A percentile compares a stretch with the other conserved stretches of the same genome.
Conservation (phyloP, 2,329 filamentous ascomycete species). For the Sporothrix euskadiensis region DNA sequence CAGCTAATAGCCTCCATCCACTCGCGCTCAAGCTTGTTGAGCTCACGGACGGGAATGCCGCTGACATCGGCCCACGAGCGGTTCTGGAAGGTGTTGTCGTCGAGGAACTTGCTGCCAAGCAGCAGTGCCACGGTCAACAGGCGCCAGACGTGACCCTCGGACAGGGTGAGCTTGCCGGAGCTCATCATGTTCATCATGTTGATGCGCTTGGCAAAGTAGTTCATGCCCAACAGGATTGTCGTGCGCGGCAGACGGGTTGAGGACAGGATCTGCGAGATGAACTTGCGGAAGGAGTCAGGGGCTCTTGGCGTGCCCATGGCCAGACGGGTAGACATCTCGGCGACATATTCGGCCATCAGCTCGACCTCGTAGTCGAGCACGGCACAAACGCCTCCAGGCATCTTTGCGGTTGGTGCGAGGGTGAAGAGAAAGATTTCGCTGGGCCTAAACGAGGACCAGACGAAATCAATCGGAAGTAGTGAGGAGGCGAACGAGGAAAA, state of each 20-base stretch:
- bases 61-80: slow-evolving; percentile 95
- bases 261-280: slow-evolving; percentile 85
- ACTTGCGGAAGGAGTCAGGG: slow-evolving; percentile 75
- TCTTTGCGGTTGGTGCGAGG: slow-evolving; percentile 45
- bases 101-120: slow-evolving; percentile 90
- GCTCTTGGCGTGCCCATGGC: slow-evolving; percentile 57
- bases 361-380: slow-evolving; percentile 97
- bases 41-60: slow-evolving; percentile 77
- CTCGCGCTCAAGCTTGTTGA: slow-evolving; percentile 83
- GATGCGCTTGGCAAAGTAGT: slow-evolving; percentile 82
- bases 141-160: slow-evolving; percentile 76
- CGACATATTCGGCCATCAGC: slow-evolving; percentile 91
- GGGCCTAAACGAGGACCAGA: slow-evolving; percentile 16
- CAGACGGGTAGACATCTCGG: slow-evolving; percentile 73
- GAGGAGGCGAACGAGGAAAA: neutral
- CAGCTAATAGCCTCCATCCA: slow-evolving; percentile 84
- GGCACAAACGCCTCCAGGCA: slow-evolving; percentile 83
- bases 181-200: slow-evolving; percentile 65
- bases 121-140: slow-evolving; percentile 83
- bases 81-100: slow-evolving; percentile 98
- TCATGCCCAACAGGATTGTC: slow-evolving; percentile 86
- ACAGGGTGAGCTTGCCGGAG: slow-evolving; percentile 52
- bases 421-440: slow-evolving; percentile 36
- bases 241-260: slow-evolving; percentile 88
- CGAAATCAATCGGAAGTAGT: slow-evolving; percentile 8